These are phyloP conservation scores for Brassica cretica DNA, from an alignment of 345 rosid genomes.

Conservation along the genomic window DNA sequence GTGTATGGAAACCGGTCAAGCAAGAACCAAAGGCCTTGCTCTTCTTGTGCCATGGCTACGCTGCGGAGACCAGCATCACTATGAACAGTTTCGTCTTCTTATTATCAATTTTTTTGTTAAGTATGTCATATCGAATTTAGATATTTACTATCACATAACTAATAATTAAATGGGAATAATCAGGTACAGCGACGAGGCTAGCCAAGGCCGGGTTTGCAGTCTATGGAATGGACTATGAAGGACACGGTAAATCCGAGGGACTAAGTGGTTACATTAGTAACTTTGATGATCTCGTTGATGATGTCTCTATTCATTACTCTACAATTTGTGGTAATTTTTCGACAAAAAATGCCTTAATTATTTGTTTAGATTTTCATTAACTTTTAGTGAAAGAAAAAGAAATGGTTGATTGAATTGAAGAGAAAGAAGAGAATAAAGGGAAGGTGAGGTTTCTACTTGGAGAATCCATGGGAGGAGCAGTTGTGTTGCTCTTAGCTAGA, in stretches of 20 bases:
- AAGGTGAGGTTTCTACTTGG: slow-evolving; percentile 79
- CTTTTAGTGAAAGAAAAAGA: background rate
- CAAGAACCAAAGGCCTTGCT: slow-evolving; percentile 69
- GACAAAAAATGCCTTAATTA: background rate
- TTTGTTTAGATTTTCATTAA: background rate
- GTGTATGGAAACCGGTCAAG: slow-evolving; percentile 65
- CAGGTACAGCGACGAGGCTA: slow-evolving; percentile 70
- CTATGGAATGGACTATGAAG: slow-evolving; percentile 86
- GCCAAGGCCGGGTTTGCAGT: slow-evolving; percentile 71
- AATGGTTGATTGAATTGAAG: slow-evolving; percentile 33
- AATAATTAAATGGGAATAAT: background rate
- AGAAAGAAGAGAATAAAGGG: slow-evolving; percentile 53
- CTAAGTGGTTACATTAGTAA: slow-evolving; percentile 47
- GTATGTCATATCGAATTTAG: background rate
- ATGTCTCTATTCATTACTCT: slow-evolving; percentile 57
- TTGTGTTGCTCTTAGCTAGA: slow-evolving; percentile 60
- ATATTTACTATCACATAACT: background rate
- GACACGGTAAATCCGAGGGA: slow-evolving; percentile 89
- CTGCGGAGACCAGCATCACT: slow-evolving; percentile 84
- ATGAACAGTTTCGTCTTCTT: slow-evolving; percentile 60
- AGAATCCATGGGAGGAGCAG: slow-evolving; percentile 96
- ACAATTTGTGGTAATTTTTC: slow-evolving; percentile 55
- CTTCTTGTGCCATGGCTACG: slow-evolving; percentile 92
- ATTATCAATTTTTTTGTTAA: background rate
- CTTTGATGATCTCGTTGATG: slow-evolving; percentile 62